Base-by-base conservation (phyloP, 225 moss, liverwort and hornwort genomes). In the Sphagnum tenellum region DNA sequence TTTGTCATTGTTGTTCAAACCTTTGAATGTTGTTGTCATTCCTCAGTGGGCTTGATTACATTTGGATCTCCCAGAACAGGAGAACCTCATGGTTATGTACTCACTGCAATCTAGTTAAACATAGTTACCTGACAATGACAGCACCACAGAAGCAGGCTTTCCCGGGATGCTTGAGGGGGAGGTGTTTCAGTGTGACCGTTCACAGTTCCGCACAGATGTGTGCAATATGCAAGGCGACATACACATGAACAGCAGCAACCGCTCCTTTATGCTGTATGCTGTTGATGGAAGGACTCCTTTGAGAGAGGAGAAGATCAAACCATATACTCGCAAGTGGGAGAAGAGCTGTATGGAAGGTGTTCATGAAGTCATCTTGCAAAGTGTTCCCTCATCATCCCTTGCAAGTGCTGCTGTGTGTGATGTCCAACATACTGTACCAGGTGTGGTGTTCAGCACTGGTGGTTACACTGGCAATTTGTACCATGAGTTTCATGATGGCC, bases 311-410 rank as follows among this genome's bases (percentile, higher is more conserved):
- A 75, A 71, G 9, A 56, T 92, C 45, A 87, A 76, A 47, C 96
- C 96, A 0, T 96, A 96, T 70, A 87, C 96, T 9, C 78, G 96
- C 47, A 96, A 96, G 74, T 96, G 96, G 96, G 96, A 96, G 65
- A 64, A 72, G 46, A 72, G 69, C 0, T 81, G 79, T 6, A 96
- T 93, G 96, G 65, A 78, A 8, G 70, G 65, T 4, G 87, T 92
- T 5, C 69, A 66, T 14, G 72, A 78, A 50, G 14, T 96, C 52
- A 77, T 66, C 45, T 57, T 90, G 4, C 9, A 58, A 49, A 76
- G 79, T 49, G 65, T 71, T 12, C 61, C 13, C 4, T 59, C 13
- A 3, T 29, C 29, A 29, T 54, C 50, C 0, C 50, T 9, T 0
- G 47, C 0, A 3, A 66, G 51, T 14, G 45, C 61, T 7, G 70